Evolutionary conservation across 1,284 basidiomycete species (phyloP), one percentile per base, ranked within the genome.

Genomic region (Trichosporon faecale): DNA sequence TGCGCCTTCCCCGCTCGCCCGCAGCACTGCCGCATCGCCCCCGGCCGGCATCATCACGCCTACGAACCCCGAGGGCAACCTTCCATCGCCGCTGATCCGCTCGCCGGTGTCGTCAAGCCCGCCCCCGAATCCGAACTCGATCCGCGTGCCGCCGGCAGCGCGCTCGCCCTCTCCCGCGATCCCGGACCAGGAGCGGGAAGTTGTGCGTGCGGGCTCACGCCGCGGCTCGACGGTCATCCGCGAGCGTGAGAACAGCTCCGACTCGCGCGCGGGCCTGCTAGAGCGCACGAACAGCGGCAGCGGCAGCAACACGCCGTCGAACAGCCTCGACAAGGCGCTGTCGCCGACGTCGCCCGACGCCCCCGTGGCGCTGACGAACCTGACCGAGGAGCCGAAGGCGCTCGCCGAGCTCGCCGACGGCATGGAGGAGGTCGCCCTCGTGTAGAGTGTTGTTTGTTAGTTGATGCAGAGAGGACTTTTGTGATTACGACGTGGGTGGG

Each of bases 1-100:
- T 23, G 75, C 77, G 1, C 75, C 76, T 0, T 79, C 78, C 29
- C 79, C 79, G 0, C 67, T 79, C 18, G 70, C 76, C 1, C 66
- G 76, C 11, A 60, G 18, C 61, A 33, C 6, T 9, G 27, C 57
- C n/a, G 27, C 57, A 29, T 61, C 57, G 18, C 57, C 57, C 12
- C 55, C 55, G 4, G 14, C 27, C 18, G 55, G 55, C 27, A 57
- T 57, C 55, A 18, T 29, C 27, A 57, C 55, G 25, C 12, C 25
- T 14, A 57, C 55, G 25, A 27, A 57, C 27, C 27, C 27, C 14
- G 57, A 61, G 7, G 57, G 21, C 29, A 23, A 7, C 16, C 29
- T 61, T 6, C 57, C 57, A 16, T 61, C 57, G 29, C 57, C 57
- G 16, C 57, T 61, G 21, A 61, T 61, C 57, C 57, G 57, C 29